Evolutionary conservation across 1,284 basidiomycete genomes (phyloP), one percentile per base, ranked within the genome.

Genomic region (Tilletia indica): DNA sequence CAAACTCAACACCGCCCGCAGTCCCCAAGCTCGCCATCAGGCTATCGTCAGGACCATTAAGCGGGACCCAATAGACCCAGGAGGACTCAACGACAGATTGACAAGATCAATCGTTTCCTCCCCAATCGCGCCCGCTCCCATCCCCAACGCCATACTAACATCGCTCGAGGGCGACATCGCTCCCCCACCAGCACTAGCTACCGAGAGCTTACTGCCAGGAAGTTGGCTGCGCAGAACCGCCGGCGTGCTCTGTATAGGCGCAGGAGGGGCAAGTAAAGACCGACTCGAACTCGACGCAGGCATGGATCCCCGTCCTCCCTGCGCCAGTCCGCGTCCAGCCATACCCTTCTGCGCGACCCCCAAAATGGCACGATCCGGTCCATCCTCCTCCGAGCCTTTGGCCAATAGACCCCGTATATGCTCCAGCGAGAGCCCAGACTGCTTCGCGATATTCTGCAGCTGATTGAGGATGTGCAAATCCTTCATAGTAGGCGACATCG

Each of bases 31-130:
- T 39, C 14, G 9, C 61, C 3, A 64, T 39, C 11, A 38, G 36
- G 12, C 16, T 38, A 3, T 42, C 61, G 34, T 58, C 56, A 34
- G 21, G 21, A 2, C 21, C 56, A 19, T 19, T 25, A 34, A 58
- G 56, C 56, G 56, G 56, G 56, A 58, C 21, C 56, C 61, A 16
- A 64, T 38, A 2, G 61, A 64, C 12, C 61, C 61, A 19, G 61
- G 36, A 38, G 61, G 61, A 39, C 61, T 64, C 4, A 64, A 16
- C 14, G 61, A 64, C 9, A 64, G 34, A 39, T 64, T 42, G 12
- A 64, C 61, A 14, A 64, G 61, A 14, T 64, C 61, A 38, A 64
- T 64, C 61, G 61, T 64, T 12, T 64, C 61, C n/a, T 64, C 61
- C 16, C 36, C 61, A 39, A 19, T 42, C 31, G 19, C 61, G 21